Percentiles rank a stretch among this genome's conserved stretches.
phyloP scores from a whole-genome alignment of 2,329 filamentous ascomycete species.

The Thermomyces lanuginosus region DNA sequence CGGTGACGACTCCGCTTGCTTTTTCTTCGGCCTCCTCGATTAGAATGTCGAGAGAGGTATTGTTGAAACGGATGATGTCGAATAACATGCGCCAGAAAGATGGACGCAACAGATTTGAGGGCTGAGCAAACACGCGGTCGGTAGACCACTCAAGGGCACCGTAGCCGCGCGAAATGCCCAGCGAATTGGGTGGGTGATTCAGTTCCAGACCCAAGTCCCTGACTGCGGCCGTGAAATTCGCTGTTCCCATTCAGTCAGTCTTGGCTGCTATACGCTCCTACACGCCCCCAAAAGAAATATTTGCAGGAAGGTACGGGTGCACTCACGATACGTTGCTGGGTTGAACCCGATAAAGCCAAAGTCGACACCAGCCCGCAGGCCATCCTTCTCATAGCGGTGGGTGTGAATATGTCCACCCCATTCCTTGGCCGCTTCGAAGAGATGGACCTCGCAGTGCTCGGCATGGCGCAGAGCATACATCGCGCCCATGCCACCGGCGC shows the following conservation, averaged over 20 bases:
- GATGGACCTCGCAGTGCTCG: slow-evolving; percentile 1
- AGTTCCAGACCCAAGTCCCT: slow-evolving; percentile 1
- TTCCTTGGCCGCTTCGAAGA: slow-evolving; percentile 2
- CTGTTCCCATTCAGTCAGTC: not conserved
- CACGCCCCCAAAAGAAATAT: not conserved
- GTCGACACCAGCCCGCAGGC: slow-evolving; percentile 1
- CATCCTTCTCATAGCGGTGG: not conserved
- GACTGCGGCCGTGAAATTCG: slow-evolving; percentile 1
- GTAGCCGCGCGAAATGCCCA: slow-evolving; percentile 1
- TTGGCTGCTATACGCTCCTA: not conserved
- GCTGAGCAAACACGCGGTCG: slow-evolving; percentile 1
- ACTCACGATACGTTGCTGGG: slow-evolving; percentile 2
- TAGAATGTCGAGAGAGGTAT: slow-evolving; percentile 2
- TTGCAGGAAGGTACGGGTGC: not conserved
- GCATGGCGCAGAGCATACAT: slow-evolving; percentile 1
- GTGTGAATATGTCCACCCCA: slow-evolving; percentile 3
- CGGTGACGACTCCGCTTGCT: not conserved
- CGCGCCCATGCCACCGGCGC: slow-evolving; percentile 2
- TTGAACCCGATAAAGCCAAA: slow-evolving; percentile 3
- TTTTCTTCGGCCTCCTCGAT: slow-evolving; percentile 1
- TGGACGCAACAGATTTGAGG: slow-evolving; percentile 1
- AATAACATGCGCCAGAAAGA: slow-evolving; percentile 5
- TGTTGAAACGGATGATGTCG: slow-evolving; percentile 4
- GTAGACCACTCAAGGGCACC: slow-evolving; percentile 3
- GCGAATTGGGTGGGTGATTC: slow-evolving; percentile 3